Evolutionary conservation across 169 alveolate species (phyloP).

Genomic region (Plasmodium blacklocki): DNA sequence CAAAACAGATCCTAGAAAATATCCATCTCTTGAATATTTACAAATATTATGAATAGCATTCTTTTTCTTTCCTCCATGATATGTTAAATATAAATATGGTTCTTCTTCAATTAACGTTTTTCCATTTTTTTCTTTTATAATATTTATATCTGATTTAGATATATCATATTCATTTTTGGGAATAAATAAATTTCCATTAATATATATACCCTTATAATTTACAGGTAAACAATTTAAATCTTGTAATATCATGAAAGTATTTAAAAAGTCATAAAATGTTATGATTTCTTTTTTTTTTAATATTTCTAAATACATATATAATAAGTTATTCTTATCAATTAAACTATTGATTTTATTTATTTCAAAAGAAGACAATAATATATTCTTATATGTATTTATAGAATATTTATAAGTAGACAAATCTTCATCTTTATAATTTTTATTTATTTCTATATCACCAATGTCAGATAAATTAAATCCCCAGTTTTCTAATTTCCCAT

Average conservation of each 20-base stretch:
- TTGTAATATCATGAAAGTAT: conserved; percentile 66
- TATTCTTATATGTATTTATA: conserved; percentile 55
- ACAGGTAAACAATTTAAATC: conserved; percentile 74
- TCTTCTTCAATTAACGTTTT: conserved; percentile 36
- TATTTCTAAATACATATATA: conserved; percentile 57
- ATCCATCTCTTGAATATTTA: conserved; percentile 76
- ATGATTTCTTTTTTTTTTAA: conserved; percentile 52
- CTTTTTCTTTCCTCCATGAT: conserved; percentile 76
- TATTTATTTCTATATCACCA: conserved; percentile 60
- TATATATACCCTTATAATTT: conserved; percentile 60
- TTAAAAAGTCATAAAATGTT: conserved; percentile 69
- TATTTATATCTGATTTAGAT: conserved; percentile 7
- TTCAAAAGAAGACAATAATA: conserved; percentile 59
- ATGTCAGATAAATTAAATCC: conserved; percentile 68
- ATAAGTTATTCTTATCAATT: conserved; percentile 45
- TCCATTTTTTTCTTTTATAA: neutral
- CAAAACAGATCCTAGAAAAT: conserved; percentile 66
- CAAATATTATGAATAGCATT: conserved; percentile 72
- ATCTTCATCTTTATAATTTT: conserved; percentile 42
- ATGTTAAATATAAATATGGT: conserved; percentile 67
- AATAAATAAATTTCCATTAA: conserved; percentile 38
- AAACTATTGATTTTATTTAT: conserved; percentile 11
- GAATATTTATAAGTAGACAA: conserved; percentile 66
- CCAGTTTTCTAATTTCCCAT: conserved; percentile 70
- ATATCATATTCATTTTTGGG: conserved; percentile 19